Base-by-base conservation (phyloP, 1,284 basidiomycete genomes). In the Lentinus polychrous region DNA sequence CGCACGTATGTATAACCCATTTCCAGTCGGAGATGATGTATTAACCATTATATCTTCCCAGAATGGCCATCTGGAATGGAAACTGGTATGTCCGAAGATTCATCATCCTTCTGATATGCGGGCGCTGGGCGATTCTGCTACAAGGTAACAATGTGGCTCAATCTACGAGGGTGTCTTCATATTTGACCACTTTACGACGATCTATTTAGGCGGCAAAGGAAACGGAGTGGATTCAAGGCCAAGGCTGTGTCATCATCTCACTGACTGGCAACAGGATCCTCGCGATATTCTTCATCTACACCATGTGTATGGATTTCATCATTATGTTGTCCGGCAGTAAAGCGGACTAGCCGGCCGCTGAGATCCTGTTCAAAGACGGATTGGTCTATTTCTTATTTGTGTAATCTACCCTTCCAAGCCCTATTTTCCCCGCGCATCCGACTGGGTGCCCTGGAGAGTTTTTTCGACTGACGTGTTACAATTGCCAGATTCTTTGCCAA, bases 371-470 rank as follows among this genome's bases (percentile, higher is more conserved):
- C 59, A 66, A 68, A 7, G 84, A 86, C 56, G 83, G 84, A 11
- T 60, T 88, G 45, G 81, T 86, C 47, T 88, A 80, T 67, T 88
- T 88, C 62, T 64, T 79, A 49, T 76, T 87, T 48, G 86, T 83
- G 79, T 86, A n/a, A n/a, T n/a, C n/a, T n/a, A n/a, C n/a, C n/a
- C n/a, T n/a, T n/a, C n/a, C n/a, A n/a, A n/a, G n/a, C n/a, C n/a
- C n/a, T n/a, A n/a, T n/a, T n/a, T n/a, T n/a, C n/a, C n/a, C n/a
- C n/a, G n/a, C n/a, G n/a, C n/a, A n/a, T n/a, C n/a, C n/a, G n/a
- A n/a, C n/a, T n/a, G n/a, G n/a, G n/a, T n/a, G n/a, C n/a, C n/a
- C n/a, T n/a, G n/a, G n/a, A n/a, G n/a, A n/a, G n/a, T n/a, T n/a
- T n/a, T n/a, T n/a, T n/a, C n/a, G n/a, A n/a, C n/a, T n/a, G n/a